These are phyloP conservation scores for Massospora cicadina DNA, from an alignment of 371 early-diverging fungal genomes.

Conservation along the genomic window DNA sequence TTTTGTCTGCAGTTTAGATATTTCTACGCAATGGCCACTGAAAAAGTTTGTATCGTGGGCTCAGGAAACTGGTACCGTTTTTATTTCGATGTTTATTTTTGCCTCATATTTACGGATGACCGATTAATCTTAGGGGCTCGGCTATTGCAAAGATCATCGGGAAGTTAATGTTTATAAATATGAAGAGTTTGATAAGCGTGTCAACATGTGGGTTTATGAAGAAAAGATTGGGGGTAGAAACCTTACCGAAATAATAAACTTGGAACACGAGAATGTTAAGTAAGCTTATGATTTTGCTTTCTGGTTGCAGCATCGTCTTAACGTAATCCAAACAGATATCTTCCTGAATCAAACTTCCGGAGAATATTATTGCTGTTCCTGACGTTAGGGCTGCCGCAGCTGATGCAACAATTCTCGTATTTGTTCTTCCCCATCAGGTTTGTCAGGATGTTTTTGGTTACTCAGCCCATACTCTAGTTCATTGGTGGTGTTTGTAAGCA, in stretches of 20 bases:
- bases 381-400: conserved; percentile 55
- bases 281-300: background rate
- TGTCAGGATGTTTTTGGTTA: background rate
- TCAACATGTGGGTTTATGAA: conserved; percentile 95
- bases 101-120: background rate
- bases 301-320: background rate
- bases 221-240: conserved; percentile 68
- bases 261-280: conserved; percentile 83
- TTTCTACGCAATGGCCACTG: conserved; percentile 1
- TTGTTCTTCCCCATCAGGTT: conserved; percentile 93
- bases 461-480: conserved; percentile 30
- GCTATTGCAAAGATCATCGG: conserved; percentile 91
- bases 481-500: conserved; percentile 63
- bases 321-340: conserved; percentile 26
- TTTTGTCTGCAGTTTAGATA: too few species aligned
- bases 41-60: conserved; percentile 12
- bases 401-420: conserved; percentile 77
- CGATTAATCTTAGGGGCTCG: conserved; percentile 61
- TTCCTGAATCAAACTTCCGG: conserved; percentile 77
- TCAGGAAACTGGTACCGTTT: conserved; percentile 13
- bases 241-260: conserved; percentile 90
- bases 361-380: conserved; percentile 73
- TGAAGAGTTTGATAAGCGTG: conserved; percentile 48
- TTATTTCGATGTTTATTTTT: background rate
- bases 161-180: conserved; percentile 52